A percentile compares a stretch with the other conserved stretches of the same genome.
phyloP scores from a whole-genome alignment of 129 eudicot genomes.

The Ambrosia artemisiifolia region DNA sequence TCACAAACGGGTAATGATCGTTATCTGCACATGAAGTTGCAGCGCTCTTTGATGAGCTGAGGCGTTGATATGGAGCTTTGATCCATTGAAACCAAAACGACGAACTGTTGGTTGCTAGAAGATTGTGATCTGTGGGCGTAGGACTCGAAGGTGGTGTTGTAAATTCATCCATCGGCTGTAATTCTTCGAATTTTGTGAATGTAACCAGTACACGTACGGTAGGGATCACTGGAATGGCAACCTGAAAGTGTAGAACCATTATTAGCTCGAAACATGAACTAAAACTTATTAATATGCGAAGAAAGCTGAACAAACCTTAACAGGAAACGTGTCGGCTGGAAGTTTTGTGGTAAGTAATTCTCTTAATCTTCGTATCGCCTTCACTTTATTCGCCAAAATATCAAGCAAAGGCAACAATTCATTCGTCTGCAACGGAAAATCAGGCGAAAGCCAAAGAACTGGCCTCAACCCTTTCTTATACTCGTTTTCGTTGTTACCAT shows the following conservation, averaged over 20 bases:
- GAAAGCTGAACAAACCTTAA: conserved; percentile 51
- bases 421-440: conserved; percentile 70
- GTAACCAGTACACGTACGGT: conserved; percentile 80
- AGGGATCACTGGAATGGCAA: conserved; percentile 82
- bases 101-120: conserved; percentile 24
- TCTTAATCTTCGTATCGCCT: conserved; percentile 78
- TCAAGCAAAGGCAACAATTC: conserved; percentile 88
- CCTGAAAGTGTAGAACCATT: conserved; percentile 37
- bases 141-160: conserved; percentile 89
- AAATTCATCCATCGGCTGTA: conserved; percentile 72
- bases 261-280: background rate
- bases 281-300: background rate
- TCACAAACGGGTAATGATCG: conserved; percentile 51
- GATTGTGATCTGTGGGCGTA: conserved; percentile 36
- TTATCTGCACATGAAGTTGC: conserved; percentile 44
- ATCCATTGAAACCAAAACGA: conserved; percentile 86
- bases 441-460: conserved; percentile 74
- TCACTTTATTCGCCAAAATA: conserved; percentile 81
- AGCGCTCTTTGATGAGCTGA: conserved; percentile 47
- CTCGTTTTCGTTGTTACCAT: conserved; percentile 61
- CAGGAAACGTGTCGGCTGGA: conserved; percentile 86
- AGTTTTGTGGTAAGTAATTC: conserved; percentile 89
- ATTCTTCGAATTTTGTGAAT: conserved; percentile 79
- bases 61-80: conserved; percentile 57
- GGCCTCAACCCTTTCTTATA: conserved; percentile 95